Conservation (phyloP, 1,139 yeast species). For the Sugiyamaella castrensis region DNA sequence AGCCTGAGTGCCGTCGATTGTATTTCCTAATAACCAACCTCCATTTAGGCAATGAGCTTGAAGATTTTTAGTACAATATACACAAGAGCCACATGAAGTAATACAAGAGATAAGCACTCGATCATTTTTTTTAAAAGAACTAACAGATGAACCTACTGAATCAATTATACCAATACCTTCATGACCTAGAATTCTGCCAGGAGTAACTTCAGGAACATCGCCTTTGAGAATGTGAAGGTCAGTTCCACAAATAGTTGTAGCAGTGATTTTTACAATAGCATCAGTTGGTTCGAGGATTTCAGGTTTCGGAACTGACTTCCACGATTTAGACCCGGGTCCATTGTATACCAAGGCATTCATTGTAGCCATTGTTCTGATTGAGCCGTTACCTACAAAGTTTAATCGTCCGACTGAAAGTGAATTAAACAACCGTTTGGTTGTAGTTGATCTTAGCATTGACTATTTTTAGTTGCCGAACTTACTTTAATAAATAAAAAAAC, state of each 20-base stretch:
- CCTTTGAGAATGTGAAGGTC: constrained; percentile 49
- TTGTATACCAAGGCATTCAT: constrained; percentile 48
- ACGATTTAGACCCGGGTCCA: constrained; percentile 40
- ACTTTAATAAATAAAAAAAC: no score
- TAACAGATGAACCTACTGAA: constrained; percentile 40
- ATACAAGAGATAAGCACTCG: constrained; percentile 48
- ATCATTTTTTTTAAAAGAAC: constrained; percentile 43
- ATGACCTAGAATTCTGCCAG: constrained; percentile 49
- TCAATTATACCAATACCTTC: constrained; percentile 51
- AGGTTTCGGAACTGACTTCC: constrained; percentile 43
- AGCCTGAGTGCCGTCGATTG: constrained; percentile 39
- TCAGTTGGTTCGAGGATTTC: constrained; percentile 40
- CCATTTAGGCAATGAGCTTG: constrained; percentile 46
- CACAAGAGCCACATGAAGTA: constrained; percentile 52
- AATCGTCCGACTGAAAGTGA: no score
- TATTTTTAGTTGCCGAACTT: no score
- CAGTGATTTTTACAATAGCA: constrained; percentile 44
- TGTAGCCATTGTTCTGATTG: constrained; percentile 13
- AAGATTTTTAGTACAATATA: constrained; percentile 43
- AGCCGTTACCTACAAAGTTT: no score
- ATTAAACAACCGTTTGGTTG: no score
- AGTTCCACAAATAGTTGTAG: constrained; percentile 50
- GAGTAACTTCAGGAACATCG: constrained; percentile 49
- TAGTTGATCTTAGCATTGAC: no score
- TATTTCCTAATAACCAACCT: constrained; percentile 48